Conservation (phyloP, 2,329 filamentous ascomycete genomes). For the Pseudogymnoascus sp. region DNA sequence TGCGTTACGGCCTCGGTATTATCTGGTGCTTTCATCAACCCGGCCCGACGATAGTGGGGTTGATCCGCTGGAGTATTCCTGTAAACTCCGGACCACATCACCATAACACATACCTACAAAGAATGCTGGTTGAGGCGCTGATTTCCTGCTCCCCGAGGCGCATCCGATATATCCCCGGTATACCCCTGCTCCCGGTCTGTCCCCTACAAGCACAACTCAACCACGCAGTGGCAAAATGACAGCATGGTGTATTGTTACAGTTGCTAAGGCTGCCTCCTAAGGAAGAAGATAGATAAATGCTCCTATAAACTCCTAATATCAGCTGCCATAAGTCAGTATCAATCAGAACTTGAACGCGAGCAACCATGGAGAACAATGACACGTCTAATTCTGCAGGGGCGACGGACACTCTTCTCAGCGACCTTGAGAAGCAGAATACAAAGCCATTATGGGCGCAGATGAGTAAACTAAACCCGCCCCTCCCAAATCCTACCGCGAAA, state of each 20-base stretch:
- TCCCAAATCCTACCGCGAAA: constrained; percentile 35
- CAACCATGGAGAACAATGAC: neutral
- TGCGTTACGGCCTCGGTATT: neutral
- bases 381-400: neutral
- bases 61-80: neutral
- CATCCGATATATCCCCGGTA: neutral
- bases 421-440: constrained; percentile 12
- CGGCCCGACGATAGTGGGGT: neutral
- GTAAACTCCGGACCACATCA: neutral
- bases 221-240: neutral
- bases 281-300: neutral
- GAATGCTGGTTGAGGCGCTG: neutral
- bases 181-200: neutral
- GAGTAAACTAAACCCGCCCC: constrained; percentile 37
- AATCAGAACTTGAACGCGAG: neutral
- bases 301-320: neutral
- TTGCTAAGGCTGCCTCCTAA: neutral
- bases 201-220: neutral
- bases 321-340: neutral
- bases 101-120: neutral
- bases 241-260: neutral
- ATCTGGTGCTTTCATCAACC: neutral
- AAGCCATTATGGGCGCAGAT: constrained; percentile 42
- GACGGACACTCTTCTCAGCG: neutral
- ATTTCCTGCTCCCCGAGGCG: neutral